A percentile compares a stretch with the other conserved stretches of the same genome.
Conservation (phyloP, 225 moss, liverwort and hornwort genomes). For the Lunularia cruciata region DNA sequence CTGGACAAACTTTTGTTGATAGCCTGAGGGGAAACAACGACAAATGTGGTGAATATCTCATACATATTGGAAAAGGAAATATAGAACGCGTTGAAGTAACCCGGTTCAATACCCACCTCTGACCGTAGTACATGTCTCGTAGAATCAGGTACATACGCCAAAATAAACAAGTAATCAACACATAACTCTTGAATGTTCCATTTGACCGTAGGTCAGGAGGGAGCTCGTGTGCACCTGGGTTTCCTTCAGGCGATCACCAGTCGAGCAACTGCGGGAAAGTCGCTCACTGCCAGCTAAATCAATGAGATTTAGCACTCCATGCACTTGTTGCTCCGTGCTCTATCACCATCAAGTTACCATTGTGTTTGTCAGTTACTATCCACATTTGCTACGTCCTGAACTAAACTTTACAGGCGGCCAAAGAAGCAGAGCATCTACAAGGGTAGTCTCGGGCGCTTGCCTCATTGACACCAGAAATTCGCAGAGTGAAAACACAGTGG, state of each 20-base stretch:
- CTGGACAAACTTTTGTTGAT: constrained; percentile 98
- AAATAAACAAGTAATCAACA: no score
- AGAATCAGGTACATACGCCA: no score
- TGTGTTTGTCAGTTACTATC: background rate
- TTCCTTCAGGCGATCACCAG: constrained; percentile 93
- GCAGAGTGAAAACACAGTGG: constrained; percentile 95
- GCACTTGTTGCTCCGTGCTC: constrained; percentile 91
- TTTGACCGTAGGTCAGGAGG: background rate
- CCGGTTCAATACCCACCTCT: no score
- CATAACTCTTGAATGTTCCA: no score
- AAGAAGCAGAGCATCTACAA: no score
- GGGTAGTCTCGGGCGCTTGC: constrained; percentile 29
- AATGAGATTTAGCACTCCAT: constrained; percentile 93
- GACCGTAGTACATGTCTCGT: no score
- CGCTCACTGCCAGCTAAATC: constrained; percentile 99
- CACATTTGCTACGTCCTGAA: background rate
- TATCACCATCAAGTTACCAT: constrained; percentile 6
- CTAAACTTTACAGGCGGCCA: background rate
- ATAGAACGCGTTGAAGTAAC: no score
- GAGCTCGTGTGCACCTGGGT: constrained; percentile 93
- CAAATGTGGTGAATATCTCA: no score
- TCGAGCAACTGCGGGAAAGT: constrained; percentile 89
- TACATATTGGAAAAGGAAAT: no score
- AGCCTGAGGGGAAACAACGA: no score
- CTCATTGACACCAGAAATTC: constrained; percentile 92